Conservation (phyloP, 805 yeast genomes). For the Wickerhamiella shivajii region DNA sequence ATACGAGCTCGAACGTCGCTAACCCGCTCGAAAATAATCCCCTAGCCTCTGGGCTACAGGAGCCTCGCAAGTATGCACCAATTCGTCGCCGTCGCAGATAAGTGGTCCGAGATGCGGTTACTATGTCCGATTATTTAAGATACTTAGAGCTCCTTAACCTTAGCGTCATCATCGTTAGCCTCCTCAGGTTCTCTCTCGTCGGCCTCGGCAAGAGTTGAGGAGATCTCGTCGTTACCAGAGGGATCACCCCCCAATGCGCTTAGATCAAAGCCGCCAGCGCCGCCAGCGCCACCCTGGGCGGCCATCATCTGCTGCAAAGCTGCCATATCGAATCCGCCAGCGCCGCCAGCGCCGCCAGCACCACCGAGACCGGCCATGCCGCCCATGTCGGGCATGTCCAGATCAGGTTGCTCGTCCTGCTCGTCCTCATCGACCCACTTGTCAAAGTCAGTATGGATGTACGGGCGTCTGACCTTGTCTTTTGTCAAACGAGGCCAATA, state of each 20-base stretch:
- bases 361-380: slow-evolving; percentile 18
- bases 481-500: slow-evolving; percentile 94
- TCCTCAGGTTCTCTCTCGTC: slow-evolving; percentile 19
- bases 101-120: too few relatives aligned
- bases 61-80: too few relatives aligned
- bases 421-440: slow-evolving; percentile 99
- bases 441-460: slow-evolving; percentile 87
- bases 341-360: slow-evolving; percentile 19
- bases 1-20: too few relatives aligned
- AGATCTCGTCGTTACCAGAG: slow-evolving; percentile 12
- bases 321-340: slow-evolving; percentile 20
- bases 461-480: slow-evolving; percentile 64
- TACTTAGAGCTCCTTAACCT: background rate
- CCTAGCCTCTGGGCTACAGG: too few relatives aligned
- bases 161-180: slow-evolving; percentile 5
- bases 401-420: slow-evolving; percentile 57
- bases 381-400: slow-evolving; percentile 20
- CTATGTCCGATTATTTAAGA: slow-evolving; percentile 1
- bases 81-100: too few relatives aligned
- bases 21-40: too few relatives aligned
- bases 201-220: too few relatives aligned
- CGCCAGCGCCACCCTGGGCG: slow-evolving; percentile 30
- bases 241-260: slow-evolving; percentile 11
- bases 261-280: slow-evolving; percentile 21
- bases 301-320: slow-evolving; percentile 10